Conservation (phyloP, 1,284 basidiomycete genomes). For the Austroboletus niveus region DNA sequence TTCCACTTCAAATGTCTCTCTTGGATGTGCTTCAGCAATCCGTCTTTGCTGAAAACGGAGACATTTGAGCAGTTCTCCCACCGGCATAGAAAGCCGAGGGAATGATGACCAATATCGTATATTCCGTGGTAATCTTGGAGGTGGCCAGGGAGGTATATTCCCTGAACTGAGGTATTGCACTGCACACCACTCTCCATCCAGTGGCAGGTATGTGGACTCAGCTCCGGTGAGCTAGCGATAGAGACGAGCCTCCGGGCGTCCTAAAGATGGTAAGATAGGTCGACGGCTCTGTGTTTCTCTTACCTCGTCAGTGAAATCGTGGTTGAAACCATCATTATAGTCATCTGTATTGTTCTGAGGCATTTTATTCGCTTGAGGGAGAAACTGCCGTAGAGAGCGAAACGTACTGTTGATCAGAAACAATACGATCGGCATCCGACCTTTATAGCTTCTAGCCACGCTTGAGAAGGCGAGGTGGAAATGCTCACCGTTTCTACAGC, state of each 20-base stretch:
- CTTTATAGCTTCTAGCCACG: constrained; percentile 22
- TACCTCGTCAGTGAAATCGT: constrained; percentile 32
- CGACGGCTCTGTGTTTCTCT: background rate
- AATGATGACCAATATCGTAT: constrained; percentile 4
- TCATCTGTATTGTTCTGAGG: constrained; percentile 12
- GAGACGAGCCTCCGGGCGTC: constrained; percentile 25
- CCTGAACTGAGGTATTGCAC: constrained; percentile 19
- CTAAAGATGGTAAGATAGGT: constrained; percentile 16
- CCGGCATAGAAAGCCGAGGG: constrained; percentile 16
- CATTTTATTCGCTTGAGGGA: constrained; percentile 13
- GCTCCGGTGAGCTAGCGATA: constrained; percentile 29
- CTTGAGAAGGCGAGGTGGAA: background rate
- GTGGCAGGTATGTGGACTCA: constrained; percentile 23
- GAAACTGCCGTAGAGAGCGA: background rate
- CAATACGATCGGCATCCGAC: background rate
- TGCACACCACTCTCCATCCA: constrained; percentile 17
- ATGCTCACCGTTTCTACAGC: constrained; percentile 18
- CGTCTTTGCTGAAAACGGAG: constrained; percentile 18
- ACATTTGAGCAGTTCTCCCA: constrained; percentile 26
- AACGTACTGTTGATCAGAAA: constrained; percentile 3
- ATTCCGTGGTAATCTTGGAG: constrained; percentile 23
- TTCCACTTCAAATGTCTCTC: constrained; percentile 26
- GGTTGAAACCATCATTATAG: constrained; percentile 27
- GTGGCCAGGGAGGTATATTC: constrained; percentile 16
- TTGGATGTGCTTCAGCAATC: constrained; percentile 24